phyloP scores from a whole-genome alignment of 2,329 filamentous ascomycete genomes.

The Aureobasidium sp. region DNA sequence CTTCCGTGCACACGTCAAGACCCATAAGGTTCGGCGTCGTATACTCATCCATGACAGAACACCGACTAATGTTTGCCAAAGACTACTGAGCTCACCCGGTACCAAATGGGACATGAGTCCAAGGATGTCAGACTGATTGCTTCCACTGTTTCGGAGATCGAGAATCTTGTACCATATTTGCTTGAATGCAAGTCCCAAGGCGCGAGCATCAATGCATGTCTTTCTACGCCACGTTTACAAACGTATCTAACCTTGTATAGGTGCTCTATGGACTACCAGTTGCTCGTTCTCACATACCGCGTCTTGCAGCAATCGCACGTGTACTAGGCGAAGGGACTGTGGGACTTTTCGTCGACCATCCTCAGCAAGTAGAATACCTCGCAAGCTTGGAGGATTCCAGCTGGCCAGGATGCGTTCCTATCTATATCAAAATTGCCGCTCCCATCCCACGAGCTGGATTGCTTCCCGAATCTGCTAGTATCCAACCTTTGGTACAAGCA shows the following conservation, averaged over 20 bases:
- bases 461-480: conserved; percentile 41
- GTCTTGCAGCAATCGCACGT: conserved; percentile 52
- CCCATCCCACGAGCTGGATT: conserved; percentile 67
- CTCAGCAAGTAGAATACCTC: conserved; percentile 51
- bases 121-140: conserved; percentile 57
- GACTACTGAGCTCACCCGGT: conserved; percentile 58
- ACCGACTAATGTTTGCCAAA: conserved; percentile 25
- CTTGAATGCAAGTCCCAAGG: conserved; percentile 49
- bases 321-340: conserved; percentile 52
- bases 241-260: conserved; percentile 28
- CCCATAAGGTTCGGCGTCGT: conserved; percentile 59
- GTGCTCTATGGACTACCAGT: conserved; percentile 68
- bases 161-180: conserved; percentile 57
- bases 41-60: not conserved
- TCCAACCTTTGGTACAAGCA: conserved; percentile 43
- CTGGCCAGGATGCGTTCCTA: conserved; percentile 42
- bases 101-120: conserved; percentile 59
- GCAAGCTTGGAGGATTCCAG: conserved; percentile 26
- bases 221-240: not conserved
- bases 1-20: conserved; percentile 76
- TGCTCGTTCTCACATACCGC: conserved; percentile 52
- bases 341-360: conserved; percentile 64
- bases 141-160: conserved; percentile 68
- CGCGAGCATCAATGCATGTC: conserved; percentile 52
- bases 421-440: conserved; percentile 70